Conservation (phyloP, 306 rosid species). For the Myrica gale region DNA sequence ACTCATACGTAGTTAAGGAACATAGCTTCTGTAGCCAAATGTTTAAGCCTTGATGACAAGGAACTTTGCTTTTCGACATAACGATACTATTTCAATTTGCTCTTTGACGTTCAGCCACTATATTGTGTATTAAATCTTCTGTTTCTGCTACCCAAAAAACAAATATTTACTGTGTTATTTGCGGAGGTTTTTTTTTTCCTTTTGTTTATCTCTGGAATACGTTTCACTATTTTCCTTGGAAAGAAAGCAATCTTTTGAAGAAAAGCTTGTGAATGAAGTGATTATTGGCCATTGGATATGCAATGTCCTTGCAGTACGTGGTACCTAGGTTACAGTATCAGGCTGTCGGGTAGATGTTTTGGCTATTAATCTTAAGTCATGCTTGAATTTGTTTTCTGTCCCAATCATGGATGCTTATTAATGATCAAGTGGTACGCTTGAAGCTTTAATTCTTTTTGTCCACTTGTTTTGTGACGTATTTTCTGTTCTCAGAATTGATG, state of each 20-base stretch:
- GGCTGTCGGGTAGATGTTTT: not conserved
- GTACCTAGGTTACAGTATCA: not conserved
- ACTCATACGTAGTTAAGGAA: constrained; percentile 18
- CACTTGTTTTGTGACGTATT: constrained; percentile 33
- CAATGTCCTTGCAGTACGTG: constrained; percentile 10
- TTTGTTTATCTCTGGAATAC: not conserved
- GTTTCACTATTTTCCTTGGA: not conserved
- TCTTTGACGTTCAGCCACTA: constrained; percentile 2
- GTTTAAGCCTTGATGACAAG: constrained; percentile 13
- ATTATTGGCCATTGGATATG: not conserved
- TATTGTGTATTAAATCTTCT: constrained; percentile 6
- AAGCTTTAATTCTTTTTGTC: constrained; percentile 13
- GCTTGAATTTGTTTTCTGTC: constrained; percentile 22
- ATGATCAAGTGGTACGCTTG: constrained; percentile 13
- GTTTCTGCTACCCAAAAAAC: too few species aligned
- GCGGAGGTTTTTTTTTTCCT: not conserved
- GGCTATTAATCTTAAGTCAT: not conserved
- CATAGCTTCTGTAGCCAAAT: constrained; percentile 16
- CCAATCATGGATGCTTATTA: constrained; percentile 16
- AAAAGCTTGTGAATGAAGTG: not conserved
- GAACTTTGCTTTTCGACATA: constrained; percentile 13
- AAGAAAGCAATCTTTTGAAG: not conserved
- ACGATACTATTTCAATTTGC: not conserved
- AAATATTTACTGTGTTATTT: not conserved
- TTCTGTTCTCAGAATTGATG: constrained; percentile 76